A percentile compares a stretch with the other conserved stretches of the same genome.
phyloP scores from a whole-genome alignment of 371 early-diverging fungal species.

The Mortierella sp. region DNA sequence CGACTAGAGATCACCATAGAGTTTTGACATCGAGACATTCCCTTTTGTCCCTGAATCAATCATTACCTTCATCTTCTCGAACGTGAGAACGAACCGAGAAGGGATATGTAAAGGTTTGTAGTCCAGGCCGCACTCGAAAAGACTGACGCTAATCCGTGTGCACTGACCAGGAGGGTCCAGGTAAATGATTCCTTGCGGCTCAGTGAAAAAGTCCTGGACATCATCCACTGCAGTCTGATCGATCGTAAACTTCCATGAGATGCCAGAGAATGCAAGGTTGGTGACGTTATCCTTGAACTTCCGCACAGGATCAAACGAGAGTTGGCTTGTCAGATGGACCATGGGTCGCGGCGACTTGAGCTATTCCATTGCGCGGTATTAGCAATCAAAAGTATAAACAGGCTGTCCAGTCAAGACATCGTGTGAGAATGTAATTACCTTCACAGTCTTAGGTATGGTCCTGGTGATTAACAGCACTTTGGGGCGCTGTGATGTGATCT shows the following conservation, averaged over 20 bases:
- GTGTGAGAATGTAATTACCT: too few species aligned
- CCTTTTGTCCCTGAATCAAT: too few species aligned
- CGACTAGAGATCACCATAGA: too few species aligned
- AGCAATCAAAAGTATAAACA: neutral
- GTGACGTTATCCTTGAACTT: conserved; percentile 64
- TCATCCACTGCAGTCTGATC: conserved; percentile 55
- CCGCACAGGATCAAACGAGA: conserved; percentile 54
- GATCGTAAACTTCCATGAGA: conserved; percentile 59
- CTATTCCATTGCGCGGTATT: conserved; percentile 3
- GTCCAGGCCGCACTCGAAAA: conserved; percentile 56
- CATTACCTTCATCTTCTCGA: conserved; percentile 68
- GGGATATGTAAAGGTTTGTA: conserved; percentile 66
- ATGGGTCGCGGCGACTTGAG: conserved; percentile 53
- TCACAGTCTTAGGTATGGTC: conserved; percentile 61
- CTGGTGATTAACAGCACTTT: conserved; percentile 56
- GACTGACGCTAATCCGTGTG: conserved; percentile 38
- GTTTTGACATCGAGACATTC: too few species aligned
- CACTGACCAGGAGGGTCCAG: conserved; percentile 41
- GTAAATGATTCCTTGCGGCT: conserved; percentile 47
- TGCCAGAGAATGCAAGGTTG: conserved; percentile 60
- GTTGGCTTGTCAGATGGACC: conserved; percentile 63
- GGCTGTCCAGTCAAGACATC: too few species aligned
- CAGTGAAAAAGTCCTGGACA: conserved; percentile 57
- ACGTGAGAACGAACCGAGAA: conserved; percentile 56
- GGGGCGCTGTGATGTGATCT: conserved; percentile 51